phyloP scores from a whole-genome alignment of 2,329 filamentous ascomycete genomes.

The Fusarium brevicatenulatum region DNA sequence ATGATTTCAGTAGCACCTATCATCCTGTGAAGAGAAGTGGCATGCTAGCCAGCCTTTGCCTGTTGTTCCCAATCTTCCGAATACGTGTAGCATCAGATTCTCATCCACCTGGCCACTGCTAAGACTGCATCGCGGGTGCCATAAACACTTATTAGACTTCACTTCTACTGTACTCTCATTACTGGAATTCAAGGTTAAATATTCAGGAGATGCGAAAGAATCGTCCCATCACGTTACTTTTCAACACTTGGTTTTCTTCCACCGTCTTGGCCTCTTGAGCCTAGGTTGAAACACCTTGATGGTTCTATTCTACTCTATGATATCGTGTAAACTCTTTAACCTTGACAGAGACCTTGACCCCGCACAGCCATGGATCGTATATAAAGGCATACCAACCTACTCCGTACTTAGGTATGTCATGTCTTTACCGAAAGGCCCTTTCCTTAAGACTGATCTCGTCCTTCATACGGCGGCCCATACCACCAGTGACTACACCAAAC shows the following conservation, averaged over 20 bases:
- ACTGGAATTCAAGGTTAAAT: neutral
- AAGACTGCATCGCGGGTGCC: neutral
- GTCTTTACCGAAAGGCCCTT: neutral
- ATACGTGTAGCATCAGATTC: neutral
- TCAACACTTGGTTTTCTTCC: neutral
- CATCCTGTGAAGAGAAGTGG: neutral
- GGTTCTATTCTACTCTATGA: slow-evolving; percentile 2
- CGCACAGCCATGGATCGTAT: slow-evolving; percentile 7
- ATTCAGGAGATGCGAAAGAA: neutral
- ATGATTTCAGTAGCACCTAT: neutral
- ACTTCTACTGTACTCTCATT: neutral
- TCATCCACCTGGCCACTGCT: neutral
- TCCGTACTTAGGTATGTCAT: neutral
- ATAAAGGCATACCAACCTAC: slow-evolving; percentile 8
- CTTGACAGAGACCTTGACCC: slow-evolving; percentile 8
- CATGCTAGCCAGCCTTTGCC: neutral
- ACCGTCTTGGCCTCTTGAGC: neutral
- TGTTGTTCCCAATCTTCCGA: neutral
- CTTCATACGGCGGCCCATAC: neutral
- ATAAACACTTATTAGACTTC: neutral
- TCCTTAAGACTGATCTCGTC: neutral
- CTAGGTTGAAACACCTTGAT: slow-evolving; percentile 22
- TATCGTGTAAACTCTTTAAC: slow-evolving; percentile 4
- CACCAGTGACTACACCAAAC: neutral
- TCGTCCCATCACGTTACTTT: neutral